Percentiles rank a stretch among this genome's conserved stretches.
These are phyloP conservation scores for Samsoniella hepiali DNA, from an alignment of 2,329 filamentous ascomycete species.

Conservation along the genomic window DNA sequence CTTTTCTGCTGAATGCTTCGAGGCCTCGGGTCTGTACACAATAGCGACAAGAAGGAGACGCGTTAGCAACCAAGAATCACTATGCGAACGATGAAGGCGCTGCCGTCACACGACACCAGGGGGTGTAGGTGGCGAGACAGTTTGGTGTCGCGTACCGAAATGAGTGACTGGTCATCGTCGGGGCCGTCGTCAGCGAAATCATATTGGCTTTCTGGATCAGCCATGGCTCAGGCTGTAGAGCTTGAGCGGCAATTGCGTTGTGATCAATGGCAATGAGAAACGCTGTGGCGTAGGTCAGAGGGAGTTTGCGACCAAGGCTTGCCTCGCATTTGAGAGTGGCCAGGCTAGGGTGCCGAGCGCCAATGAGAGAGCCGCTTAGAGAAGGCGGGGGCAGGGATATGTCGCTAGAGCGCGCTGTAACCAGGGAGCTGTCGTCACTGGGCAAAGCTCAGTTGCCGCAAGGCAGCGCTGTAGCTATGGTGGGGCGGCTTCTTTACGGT, in stretches of 20 bases:
- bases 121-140: not conserved
- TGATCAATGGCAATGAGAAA: constrained; percentile 9
- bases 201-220: constrained; percentile 43
- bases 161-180: constrained; percentile 47
- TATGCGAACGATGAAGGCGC: constrained; percentile 15
- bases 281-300: constrained; percentile 1
- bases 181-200: constrained; percentile 45
- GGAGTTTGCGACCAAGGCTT: constrained; percentile 13
- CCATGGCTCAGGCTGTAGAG: constrained; percentile 33
- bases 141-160: constrained; percentile 33
- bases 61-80: constrained; percentile 9
- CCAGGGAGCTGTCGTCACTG: not conserved
- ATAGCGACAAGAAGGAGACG: not conserved
- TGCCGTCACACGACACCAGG: constrained; percentile 31
- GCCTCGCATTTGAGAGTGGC: not conserved
- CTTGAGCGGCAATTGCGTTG: constrained; percentile 13
- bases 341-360: constrained; percentile 1
- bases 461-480: not conserved
- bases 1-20: constrained; percentile 90
- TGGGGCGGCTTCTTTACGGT: not conserved
- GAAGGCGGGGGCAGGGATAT: not conserved
- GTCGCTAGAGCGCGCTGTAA: not conserved
- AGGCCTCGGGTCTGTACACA: constrained; percentile 70
- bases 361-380: constrained; percentile 10
- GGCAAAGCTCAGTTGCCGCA: not conserved